Evolutionary conservation across 1,139 yeast genomes (phyloP).

Genomic region (Pichia norvegensis): DNA sequence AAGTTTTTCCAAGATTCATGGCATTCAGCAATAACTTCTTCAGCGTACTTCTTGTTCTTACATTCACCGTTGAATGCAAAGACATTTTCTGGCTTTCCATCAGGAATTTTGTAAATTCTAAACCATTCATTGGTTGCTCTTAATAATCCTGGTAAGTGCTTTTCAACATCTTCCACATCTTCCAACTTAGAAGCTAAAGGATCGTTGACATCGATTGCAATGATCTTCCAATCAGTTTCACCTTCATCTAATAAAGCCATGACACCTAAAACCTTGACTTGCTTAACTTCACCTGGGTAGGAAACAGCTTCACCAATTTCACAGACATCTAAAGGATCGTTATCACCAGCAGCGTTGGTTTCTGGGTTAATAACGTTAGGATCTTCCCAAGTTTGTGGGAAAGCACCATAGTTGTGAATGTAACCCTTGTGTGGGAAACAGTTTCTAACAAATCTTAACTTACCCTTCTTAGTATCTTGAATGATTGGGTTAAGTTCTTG

Average conservation of each 20-base stretch:
- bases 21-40: slow-evolving; percentile 64
- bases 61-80: slow-evolving; percentile 83
- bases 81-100: slow-evolving; percentile 80
- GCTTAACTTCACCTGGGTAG: slow-evolving; percentile 67
- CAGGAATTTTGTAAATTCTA: slow-evolving; percentile 83
- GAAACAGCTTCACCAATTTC: slow-evolving; percentile 75
- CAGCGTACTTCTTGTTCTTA: slow-evolving; percentile 65
- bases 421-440: slow-evolving; percentile 88
- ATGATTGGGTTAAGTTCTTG: slow-evolving; percentile 68
- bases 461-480: slow-evolving; percentile 81
- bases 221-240: slow-evolving; percentile 89
- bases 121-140: slow-evolving; percentile 87
- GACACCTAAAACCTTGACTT: slow-evolving; percentile 78
- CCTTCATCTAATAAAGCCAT: slow-evolving; percentile 89
- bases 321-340: slow-evolving; percentile 86
- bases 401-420: slow-evolving; percentile 88
- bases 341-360: slow-evolving; percentile 78
- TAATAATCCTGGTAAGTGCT: slow-evolving; percentile 70
- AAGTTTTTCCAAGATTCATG: slow-evolving; percentile 65
- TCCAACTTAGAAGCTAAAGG: slow-evolving; percentile 65
- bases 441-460: slow-evolving; percentile 76
- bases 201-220: slow-evolving; percentile 68
- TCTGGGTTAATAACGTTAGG: slow-evolving; percentile 64
- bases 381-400: slow-evolving; percentile 96
- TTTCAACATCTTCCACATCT: slow-evolving; percentile 70